Percentiles rank a stretch among this genome's conserved stretches.
phyloP scores from a whole-genome alignment of 768 basidiomycete species.

The Dictyophora rubrovolvata region DNA sequence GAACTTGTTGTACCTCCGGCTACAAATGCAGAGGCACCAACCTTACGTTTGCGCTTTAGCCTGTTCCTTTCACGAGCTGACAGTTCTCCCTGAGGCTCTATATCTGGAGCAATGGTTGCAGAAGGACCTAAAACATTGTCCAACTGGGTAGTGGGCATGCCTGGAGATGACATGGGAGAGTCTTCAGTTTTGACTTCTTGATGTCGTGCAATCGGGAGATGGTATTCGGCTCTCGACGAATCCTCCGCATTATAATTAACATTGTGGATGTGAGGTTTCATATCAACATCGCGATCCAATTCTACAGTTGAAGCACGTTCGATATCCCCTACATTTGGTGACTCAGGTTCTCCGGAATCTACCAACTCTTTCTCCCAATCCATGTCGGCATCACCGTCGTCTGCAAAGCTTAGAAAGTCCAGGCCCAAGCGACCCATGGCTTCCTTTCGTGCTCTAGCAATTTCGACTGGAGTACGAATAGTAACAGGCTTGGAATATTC shows the following conservation, averaged over 20 bases:
- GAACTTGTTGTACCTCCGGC: constrained; percentile 20
- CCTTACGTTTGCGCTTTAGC: constrained; percentile 89
- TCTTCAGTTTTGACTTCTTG: constrained; percentile 12
- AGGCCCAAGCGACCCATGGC: constrained; percentile 83
- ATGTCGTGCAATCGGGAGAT: background rate
- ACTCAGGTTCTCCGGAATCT: constrained; percentile 41
- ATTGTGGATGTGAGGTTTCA: background rate
- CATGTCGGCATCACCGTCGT: constrained; percentile 55
- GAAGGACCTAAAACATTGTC: constrained; percentile 26
- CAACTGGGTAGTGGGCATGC: constrained; percentile 25
- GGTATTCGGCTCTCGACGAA: constrained; percentile 20
- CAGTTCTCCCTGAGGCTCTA: constrained; percentile 30
- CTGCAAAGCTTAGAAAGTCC: constrained; percentile 66
- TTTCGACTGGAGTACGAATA: constrained; percentile 63
- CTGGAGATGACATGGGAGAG: constrained; percentile 13
- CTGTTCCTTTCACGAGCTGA: constrained; percentile 92
- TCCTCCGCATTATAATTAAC: constrained; percentile 15
- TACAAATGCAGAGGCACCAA: constrained; percentile 75
- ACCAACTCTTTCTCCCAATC: constrained; percentile 78
- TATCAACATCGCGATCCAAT: constrained; percentile 9
- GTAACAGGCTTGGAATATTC: constrained; percentile 76
- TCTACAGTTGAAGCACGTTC: constrained; percentile 10
- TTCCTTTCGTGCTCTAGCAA: constrained; percentile 79
- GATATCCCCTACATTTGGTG: constrained; percentile 10
- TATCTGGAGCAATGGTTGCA: background rate